These are phyloP conservation scores for Pilaira anomala DNA, from an alignment of 192 early-diverging fungal species.

Conservation along the genomic window DNA sequence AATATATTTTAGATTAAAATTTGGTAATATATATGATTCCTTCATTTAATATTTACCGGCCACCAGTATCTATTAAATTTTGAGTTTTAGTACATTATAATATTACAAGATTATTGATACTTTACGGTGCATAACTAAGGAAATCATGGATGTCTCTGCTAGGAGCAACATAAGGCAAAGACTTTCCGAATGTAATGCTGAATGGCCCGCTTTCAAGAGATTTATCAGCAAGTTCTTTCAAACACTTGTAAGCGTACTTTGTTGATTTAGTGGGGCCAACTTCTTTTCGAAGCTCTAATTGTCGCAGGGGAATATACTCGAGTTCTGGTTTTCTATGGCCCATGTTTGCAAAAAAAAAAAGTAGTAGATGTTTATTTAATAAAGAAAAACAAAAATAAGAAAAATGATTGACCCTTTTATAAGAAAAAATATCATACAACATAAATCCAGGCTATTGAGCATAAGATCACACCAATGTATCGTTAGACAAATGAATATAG, in stretches of 20 bases:
- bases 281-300: background rate
- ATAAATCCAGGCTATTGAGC: no score
- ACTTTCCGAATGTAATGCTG: conserved; percentile 20
- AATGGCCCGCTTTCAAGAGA: conserved; percentile 32
- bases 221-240: conserved; percentile 27
- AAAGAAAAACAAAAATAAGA: no score
- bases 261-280: background rate
- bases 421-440: no score
- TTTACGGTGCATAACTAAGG: conserved; percentile 37
- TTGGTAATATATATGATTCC: background rate
- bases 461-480: no score
- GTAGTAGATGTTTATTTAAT: no score
- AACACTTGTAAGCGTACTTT: background rate
- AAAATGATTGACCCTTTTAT: no score
- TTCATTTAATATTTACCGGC: conserved; percentile 15
- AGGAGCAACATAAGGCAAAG: conserved; percentile 22
- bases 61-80: conserved; percentile 23
- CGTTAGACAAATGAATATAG: no score
- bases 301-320: conserved; percentile 16
- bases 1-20: background rate
- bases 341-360: no score
- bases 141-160: conserved; percentile 30
- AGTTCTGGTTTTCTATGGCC: conserved; percentile 25
- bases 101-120: background rate
- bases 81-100: background rate